Conservation (phyloP, 768 basidiomycete species). For the Cubamyces lactineus region DNA sequence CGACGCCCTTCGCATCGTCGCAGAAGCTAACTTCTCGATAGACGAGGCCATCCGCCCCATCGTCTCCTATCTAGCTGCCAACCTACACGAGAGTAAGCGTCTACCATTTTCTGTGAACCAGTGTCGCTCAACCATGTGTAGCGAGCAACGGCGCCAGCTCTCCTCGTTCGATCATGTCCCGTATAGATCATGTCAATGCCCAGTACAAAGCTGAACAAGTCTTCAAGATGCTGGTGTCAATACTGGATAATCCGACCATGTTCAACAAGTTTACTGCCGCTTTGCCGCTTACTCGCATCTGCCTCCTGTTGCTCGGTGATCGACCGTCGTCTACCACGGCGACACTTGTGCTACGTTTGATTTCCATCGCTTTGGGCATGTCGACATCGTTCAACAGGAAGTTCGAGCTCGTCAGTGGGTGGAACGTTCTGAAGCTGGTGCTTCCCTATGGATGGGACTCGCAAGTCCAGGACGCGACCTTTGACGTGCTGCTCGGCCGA, state of each 20-base stretch:
- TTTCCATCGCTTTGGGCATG: constrained; percentile 55
- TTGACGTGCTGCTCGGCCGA: constrained; percentile 69
- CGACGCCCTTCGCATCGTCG: constrained; percentile 61
- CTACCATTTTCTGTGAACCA: background rate
- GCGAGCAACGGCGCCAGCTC: constrained; percentile 33
- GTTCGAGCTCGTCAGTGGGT: constrained; percentile 86
- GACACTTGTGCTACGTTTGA: constrained; percentile 60
- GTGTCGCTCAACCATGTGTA: background rate
- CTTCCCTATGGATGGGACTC: constrained; percentile 71
- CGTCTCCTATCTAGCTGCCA: constrained; percentile 83
- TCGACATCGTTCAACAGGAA: constrained; percentile 73
- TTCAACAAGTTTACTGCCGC: constrained; percentile 70
- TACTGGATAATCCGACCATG: constrained; percentile 54
- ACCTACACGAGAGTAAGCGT: constrained; percentile 65
- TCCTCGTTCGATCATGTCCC: constrained; percentile 59
- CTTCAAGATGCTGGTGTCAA: constrained; percentile 62
- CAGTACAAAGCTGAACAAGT: constrained; percentile 71
- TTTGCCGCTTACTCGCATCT: constrained; percentile 79
- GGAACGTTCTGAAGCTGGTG: constrained; percentile 71
- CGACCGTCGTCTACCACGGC: constrained; percentile 64
- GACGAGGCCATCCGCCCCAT: constrained; percentile 84
- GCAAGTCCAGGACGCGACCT: constrained; percentile 65
- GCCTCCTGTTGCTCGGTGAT: constrained; percentile 78
- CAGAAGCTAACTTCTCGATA: constrained; percentile 67
- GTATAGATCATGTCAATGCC: constrained; percentile 50